Conservation (phyloP, 1,284 basidiomycete species). For the Neolentinus lepideus region DNA sequence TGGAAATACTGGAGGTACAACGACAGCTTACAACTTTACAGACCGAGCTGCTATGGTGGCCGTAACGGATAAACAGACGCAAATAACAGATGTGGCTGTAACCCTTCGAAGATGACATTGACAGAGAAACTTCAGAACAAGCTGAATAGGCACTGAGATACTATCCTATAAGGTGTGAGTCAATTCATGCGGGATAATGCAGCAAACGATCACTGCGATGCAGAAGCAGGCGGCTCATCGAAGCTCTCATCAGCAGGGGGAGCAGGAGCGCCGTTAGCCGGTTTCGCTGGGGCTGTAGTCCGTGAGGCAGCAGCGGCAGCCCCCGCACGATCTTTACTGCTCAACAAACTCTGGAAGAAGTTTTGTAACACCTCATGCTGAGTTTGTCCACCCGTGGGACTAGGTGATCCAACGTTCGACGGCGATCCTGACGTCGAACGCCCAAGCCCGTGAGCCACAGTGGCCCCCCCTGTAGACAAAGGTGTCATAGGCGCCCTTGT, state of each 20-base stretch:
- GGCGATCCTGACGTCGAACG: constrained; percentile 28
- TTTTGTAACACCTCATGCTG: constrained; percentile 81
- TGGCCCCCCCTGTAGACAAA: constrained; percentile 15
- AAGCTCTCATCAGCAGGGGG: neutral
- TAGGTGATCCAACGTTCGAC: constrained; percentile 33
- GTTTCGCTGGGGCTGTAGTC: neutral
- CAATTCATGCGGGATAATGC: neutral
- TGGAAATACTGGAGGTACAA: neutral
- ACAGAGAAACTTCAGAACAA: neutral
- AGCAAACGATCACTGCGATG: no score
- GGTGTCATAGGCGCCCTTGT: constrained; percentile 14
- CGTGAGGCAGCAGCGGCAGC: constrained; percentile 7
- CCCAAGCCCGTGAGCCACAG: constrained; percentile 9
- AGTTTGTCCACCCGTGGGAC: constrained; percentile 47
- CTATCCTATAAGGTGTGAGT: neutral
- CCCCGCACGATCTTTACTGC: constrained; percentile 50
- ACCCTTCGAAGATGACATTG: neutral
- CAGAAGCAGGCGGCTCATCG: neutral
- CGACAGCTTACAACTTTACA: no score
- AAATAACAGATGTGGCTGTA: neutral
- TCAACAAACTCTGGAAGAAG: constrained; percentile 80
- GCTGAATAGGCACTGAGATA: neutral
- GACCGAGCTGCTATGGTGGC: neutral
- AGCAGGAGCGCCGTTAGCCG: constrained; percentile 20
- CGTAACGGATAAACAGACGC: neutral